A percentile compares a stretch with the other conserved stretches of the same genome.
Evolutionary conservation across 768 basidiomycete species (phyloP).

Genomic region (Sistotremastrum niveocremeum): DNA sequence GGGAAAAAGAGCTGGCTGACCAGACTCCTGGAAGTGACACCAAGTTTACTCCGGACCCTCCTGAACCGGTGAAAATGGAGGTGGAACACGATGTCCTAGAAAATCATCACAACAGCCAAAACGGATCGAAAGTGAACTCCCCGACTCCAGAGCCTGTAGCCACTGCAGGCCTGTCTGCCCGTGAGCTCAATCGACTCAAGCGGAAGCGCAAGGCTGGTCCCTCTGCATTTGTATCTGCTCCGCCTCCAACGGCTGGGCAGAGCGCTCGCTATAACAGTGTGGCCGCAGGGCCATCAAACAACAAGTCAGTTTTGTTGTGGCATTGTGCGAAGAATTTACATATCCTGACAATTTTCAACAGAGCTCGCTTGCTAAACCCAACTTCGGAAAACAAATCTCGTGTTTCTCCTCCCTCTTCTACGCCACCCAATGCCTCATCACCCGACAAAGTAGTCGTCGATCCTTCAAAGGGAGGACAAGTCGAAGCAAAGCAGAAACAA

Average conservation of each 20-base stretch:
- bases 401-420: slow-evolving; percentile 39
- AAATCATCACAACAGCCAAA: slow-evolving; percentile 8
- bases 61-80: slow-evolving; percentile 12
- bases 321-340: neutral
- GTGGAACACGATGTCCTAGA: slow-evolving; percentile 24
- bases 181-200: slow-evolving; percentile 89
- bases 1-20: slow-evolving; percentile 65
- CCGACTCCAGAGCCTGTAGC: slow-evolving; percentile 7
- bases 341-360: slow-evolving; percentile 14
- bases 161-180: slow-evolving; percentile 52
- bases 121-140: slow-evolving; percentile 7
- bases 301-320: slow-evolving; percentile 29
- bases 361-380: slow-evolving; percentile 50
- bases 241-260: slow-evolving; percentile 42
- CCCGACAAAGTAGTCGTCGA: slow-evolving; percentile 63
- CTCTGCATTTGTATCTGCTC: slow-evolving; percentile 66
- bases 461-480: slow-evolving; percentile 74
- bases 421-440: slow-evolving; percentile 21
- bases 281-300: slow-evolving; percentile 39
- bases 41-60: neutral
- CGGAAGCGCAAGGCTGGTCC: slow-evolving; percentile 86
- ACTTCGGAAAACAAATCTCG: slow-evolving; percentile 53
- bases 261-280: slow-evolving; percentile 49
- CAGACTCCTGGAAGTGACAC: neutral
- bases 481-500: slow-evolving; percentile 54